Percentiles rank a stretch among this genome's conserved stretches.
Evolutionary conservation across 192 early-diverging fungal genomes (phyloP).

Genomic region (Pilobolus umbonatus): DNA sequence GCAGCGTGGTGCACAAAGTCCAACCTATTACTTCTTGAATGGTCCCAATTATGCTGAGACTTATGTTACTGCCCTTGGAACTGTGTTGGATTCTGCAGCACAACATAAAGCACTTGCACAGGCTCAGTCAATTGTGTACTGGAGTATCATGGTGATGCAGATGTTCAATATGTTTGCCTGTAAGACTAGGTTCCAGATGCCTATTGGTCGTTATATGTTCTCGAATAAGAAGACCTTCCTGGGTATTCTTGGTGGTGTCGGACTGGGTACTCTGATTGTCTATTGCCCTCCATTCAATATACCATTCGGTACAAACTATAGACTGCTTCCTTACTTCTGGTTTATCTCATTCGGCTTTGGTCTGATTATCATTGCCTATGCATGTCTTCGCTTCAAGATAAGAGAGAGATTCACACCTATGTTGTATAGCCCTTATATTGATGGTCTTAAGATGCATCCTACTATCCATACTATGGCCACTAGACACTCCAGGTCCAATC

Average conservation of each 20-base stretch:
- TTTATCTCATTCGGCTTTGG: slow-evolving; percentile 87
- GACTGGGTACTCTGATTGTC: slow-evolving; percentile 69
- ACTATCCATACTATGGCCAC: slow-evolving; percentile 47
- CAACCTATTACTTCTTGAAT: slow-evolving; percentile 45
- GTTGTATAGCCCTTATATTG: slow-evolving; percentile 66
- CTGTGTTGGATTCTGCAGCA: slow-evolving; percentile 37
- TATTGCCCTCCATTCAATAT: slow-evolving; percentile 79
- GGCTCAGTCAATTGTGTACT: slow-evolving; percentile 76
- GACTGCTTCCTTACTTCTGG: slow-evolving; percentile 67
- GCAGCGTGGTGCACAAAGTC: slow-evolving; percentile 42
- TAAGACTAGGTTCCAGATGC: slow-evolving; percentile 65
- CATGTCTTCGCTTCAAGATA: slow-evolving; percentile 58
- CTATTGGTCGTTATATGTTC: slow-evolving; percentile 80
- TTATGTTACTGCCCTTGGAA: slow-evolving; percentile 34
- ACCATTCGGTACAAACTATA: slow-evolving; percentile 66
- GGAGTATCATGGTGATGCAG: slow-evolving; percentile 80
- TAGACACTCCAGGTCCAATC: background rate
- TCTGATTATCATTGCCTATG: slow-evolving; percentile 69
- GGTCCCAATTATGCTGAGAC: slow-evolving; percentile 39
- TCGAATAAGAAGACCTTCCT: slow-evolving; percentile 68
- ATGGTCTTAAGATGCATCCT: slow-evolving; percentile 82
- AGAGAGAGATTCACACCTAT: slow-evolving; percentile 60
- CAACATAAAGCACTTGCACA: slow-evolving; percentile 69
- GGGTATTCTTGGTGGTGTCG: slow-evolving; percentile 63
- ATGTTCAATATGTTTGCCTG: slow-evolving; percentile 93